Base-by-base conservation (phyloP, 805 yeast genomes). In the Pichia gijzeniarum region DNA sequence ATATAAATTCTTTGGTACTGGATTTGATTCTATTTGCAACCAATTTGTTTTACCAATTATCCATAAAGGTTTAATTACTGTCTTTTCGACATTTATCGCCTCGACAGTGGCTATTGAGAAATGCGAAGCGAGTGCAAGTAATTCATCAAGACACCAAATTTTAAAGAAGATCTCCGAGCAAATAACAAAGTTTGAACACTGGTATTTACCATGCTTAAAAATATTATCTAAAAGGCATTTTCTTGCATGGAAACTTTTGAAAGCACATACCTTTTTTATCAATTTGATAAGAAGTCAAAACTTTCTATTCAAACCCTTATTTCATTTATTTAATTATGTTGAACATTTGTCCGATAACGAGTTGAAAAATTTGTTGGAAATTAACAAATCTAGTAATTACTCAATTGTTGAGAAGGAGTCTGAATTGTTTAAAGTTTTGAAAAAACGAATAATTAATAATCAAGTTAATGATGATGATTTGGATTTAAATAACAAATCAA, bases 161-260 rank as follows among this genome's bases (percentile, higher is more conserved):
- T 4, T 45, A 4, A 19, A 19, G 12, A 41, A 27, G 19, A 19
- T 33, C 9, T 22, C 25, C 18, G 28, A 37, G 4, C 28, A 25
- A 5, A 27, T 67, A 40, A 58, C 58, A 5, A 72, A 72, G 45
- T 68, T 71, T 70, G 69, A 67, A 31, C 55, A 59, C 22, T 38
- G 27, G 16, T 76, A 74, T 51, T 63, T 54, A 49, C 58, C 48
- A 40, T 73, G 63, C 53, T 70, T 47, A 60, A 70, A 64, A 17
- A 67, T 69, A 34, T 61, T 83, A 31, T 76, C 85, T 18, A 68
- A 65, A 21, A 70, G 78, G 50, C 82, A 80, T 56, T 79, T 77
- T 47, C 80, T 80, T 56, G 84, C 88, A 2, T 79, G 82, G 79
- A 73, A 84, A 61, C 71, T 82, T 57, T 69, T 77, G 32, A 81